Evolutionary conservation across 257 asterid species (phyloP).

Genomic region (Ocimum tenuiflorum): DNA sequence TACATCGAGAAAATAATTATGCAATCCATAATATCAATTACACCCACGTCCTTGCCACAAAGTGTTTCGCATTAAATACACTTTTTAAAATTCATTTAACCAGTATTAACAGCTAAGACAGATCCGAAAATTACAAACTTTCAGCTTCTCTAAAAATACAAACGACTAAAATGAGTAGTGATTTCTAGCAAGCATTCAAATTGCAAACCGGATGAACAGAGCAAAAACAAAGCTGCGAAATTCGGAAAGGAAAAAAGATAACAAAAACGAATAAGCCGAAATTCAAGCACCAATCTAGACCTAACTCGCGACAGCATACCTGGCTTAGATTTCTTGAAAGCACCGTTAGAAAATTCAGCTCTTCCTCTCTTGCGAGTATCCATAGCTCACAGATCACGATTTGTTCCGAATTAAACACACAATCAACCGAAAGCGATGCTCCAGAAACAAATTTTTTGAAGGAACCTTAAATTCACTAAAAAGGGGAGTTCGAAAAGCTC

Average conservation of each 20-base stretch:
- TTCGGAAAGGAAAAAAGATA: background rate
- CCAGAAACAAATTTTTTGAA: background rate
- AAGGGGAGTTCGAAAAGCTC: background rate
- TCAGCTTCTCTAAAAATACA: background rate
- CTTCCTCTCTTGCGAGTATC: conserved; percentile 49
- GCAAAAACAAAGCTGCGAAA: conserved; percentile 1
- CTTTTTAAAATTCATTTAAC: background rate
- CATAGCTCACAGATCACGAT: conserved; percentile 36
- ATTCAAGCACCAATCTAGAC: conserved; percentile 1
- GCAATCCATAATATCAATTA: background rate
- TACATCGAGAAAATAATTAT: background rate
- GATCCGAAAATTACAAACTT: background rate
- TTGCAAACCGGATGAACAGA: background rate
- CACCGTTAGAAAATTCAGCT: conserved; percentile 43
- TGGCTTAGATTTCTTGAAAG: conserved; percentile 60
- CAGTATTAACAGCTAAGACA: background rate
- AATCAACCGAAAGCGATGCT: background rate
- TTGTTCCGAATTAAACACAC: conserved; percentile 1
- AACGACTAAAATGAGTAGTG: background rate
- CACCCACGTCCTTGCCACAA: background rate
- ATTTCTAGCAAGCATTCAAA: background rate
- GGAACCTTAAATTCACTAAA: background rate
- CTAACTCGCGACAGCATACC: conserved; percentile 30
- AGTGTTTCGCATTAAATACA: background rate
- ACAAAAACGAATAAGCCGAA: background rate